Percentiles rank a stretch among this genome's conserved stretches.
phyloP scores from a whole-genome alignment of 116 monocot species.

The Thalassia testudinum region DNA sequence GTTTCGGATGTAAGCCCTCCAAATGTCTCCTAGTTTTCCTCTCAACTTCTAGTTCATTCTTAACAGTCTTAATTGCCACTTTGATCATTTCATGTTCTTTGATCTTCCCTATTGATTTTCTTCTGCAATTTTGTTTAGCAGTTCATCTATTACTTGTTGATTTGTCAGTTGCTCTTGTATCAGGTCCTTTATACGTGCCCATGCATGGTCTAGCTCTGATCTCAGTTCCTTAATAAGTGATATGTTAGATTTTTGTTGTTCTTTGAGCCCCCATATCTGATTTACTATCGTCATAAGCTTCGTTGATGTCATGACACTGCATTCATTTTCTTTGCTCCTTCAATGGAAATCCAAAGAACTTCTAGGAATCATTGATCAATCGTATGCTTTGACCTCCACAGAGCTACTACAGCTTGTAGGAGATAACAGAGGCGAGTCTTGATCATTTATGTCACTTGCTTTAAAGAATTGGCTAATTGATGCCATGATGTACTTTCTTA shows the following conservation, averaged over 20 bases:
- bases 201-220: constrained; percentile 58
- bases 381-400: constrained; percentile 34
- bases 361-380: constrained; percentile 30
- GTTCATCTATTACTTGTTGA: constrained; percentile 38
- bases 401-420: too few relatives aligned
- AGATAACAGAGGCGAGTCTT: too few relatives aligned
- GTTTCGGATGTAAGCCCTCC: constrained; percentile 51
- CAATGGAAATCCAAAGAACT: constrained; percentile 40
- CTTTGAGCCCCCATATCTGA: constrained; percentile 85
- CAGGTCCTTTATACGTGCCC: constrained; percentile 28
- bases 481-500: too few relatives aligned
- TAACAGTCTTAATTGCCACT: constrained; percentile 36
- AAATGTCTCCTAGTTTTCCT: constrained; percentile 55
- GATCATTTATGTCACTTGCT: too few relatives aligned
- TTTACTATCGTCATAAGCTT: constrained; percentile 80
- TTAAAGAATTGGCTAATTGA: too few relatives aligned
- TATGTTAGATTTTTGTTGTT: constrained; percentile 53
- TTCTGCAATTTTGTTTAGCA: constrained; percentile 44
- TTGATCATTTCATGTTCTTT: constrained; percentile 47
- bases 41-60: constrained; percentile 71
- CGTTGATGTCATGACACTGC: constrained; percentile 63
- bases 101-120: constrained; percentile 39
- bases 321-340: constrained; percentile 24
- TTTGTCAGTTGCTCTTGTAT: constrained; percentile 27
- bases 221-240: constrained; percentile 50